Evolutionary conservation across 1,284 basidiomycete species (phyloP).

Genomic region (Cystobasidium pallidum): DNA sequence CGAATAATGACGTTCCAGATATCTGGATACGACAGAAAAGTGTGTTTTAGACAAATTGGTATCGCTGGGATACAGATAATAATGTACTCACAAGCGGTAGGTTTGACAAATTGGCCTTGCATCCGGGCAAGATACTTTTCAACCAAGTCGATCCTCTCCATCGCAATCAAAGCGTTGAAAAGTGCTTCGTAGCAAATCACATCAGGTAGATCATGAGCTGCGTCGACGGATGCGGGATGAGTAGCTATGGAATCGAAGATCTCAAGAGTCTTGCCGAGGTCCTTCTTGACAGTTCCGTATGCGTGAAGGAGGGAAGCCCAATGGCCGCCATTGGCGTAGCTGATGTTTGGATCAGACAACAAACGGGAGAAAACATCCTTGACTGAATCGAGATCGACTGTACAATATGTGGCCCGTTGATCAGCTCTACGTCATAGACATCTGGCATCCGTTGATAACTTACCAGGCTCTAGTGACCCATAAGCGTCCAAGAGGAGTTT

Average conservation of each 20-base stretch:
- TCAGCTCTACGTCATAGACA: neutral
- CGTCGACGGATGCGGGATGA: constrained; percentile 58
- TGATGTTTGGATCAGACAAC: constrained; percentile 48
- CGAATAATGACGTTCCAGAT: constrained; percentile 42
- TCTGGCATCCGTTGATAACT: neutral
- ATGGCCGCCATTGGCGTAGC: constrained; percentile 74
- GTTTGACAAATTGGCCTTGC: constrained; percentile 68
- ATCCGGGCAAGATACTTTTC: constrained; percentile 71
- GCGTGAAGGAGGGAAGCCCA: constrained; percentile 92
- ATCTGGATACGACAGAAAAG: neutral
- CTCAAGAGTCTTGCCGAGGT: constrained; percentile 74
- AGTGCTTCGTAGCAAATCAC: constrained; percentile 89
- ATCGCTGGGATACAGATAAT: constrained; percentile 64
- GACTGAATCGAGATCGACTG: constrained; percentile 74
- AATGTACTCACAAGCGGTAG: constrained; percentile 94
- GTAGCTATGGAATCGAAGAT: constrained; percentile 76
- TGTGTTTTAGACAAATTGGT: too few species aligned
- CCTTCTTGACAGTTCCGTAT: constrained; percentile 77
- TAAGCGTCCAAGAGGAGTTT: constrained; percentile 93
- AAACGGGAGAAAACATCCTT: constrained; percentile 72
- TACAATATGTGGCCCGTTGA: constrained; percentile 18
- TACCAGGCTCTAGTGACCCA: constrained; percentile 74
- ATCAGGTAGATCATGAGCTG: constrained; percentile 64
- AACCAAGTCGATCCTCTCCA: constrained; percentile 78
- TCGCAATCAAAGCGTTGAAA: constrained; percentile 81